Conservation (phyloP, 2,329 filamentous ascomycete genomes). For the Xylariaceae sp. region DNA sequence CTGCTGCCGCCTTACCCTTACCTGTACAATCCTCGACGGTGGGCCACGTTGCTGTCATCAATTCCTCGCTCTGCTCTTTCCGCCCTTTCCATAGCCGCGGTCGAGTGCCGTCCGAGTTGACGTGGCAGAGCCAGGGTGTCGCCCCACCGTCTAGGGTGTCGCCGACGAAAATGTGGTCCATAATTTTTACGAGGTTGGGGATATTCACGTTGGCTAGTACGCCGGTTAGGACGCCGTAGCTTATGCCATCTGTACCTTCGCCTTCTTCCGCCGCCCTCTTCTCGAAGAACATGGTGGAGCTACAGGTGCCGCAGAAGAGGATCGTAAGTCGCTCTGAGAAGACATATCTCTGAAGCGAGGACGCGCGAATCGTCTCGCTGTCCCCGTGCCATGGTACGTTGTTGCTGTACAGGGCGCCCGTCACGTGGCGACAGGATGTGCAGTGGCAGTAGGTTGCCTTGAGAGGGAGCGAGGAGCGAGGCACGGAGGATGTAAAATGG, state of each 20-base stretch:
- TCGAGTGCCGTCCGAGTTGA: conserved; percentile 41
- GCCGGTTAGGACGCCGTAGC: conserved; percentile 49
- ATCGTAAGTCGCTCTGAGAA: conserved; percentile 45
- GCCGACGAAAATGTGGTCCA: conserved; percentile 52
- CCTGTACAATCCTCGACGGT: neutral
- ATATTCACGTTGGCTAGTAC: conserved; percentile 42
- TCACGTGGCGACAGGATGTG: conserved; percentile 54
- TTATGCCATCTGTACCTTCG: too few species aligned
- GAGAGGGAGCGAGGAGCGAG: conserved; percentile 49
- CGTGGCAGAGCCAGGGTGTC: conserved; percentile 51
- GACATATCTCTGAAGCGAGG: conserved; percentile 45
- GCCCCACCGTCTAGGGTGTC: conserved; percentile 62
- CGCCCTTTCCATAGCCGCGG: conserved; percentile 39
- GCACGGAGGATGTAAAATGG: conserved; percentile 46
- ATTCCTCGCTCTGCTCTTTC: conserved; percentile 33
- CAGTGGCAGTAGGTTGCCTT: conserved; percentile 55
- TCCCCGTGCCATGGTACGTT: conserved; percentile 48
- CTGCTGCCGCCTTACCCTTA: conserved; percentile 14
- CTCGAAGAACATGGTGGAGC: conserved; percentile 51
- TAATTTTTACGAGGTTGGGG: conserved; percentile 42
- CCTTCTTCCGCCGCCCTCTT: neutral
- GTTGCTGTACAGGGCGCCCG: conserved; percentile 50
- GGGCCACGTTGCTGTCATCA: conserved; percentile 44
- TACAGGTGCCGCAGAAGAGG: conserved; percentile 54
- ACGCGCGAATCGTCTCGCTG: conserved; percentile 38